phyloP scores from a whole-genome alignment of 345 rosid genomes.

The Linum trigynum region DNA sequence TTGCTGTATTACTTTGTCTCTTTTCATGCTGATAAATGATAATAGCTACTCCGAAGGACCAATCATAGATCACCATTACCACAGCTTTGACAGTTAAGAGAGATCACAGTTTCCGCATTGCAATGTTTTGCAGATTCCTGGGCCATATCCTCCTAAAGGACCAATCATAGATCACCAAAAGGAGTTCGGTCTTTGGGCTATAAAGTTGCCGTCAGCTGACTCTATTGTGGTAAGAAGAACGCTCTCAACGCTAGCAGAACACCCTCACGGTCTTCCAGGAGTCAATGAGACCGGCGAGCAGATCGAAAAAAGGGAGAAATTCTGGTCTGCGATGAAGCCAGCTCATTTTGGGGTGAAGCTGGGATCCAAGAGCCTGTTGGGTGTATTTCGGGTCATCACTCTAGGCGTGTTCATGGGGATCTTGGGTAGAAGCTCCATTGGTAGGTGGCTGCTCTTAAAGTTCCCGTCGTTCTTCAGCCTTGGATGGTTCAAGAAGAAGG shows the following conservation, averaged over 20 bases:
- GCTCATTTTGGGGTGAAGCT: conserved; percentile 75
- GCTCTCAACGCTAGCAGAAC: conserved; percentile 50
- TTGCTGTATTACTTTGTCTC: not conserved
- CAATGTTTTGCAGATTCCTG: conserved; percentile 54
- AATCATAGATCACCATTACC: too few relatives aligned
- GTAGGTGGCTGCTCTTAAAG: conserved; percentile 72
- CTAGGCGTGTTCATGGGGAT: conserved; percentile 58
- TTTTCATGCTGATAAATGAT: too few relatives aligned
- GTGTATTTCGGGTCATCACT: conserved; percentile 30
- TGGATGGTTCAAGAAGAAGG: conserved; percentile 69
- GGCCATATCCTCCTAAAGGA: conserved; percentile 55
- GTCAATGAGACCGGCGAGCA: conserved; percentile 51
- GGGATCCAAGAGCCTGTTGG: conserved; percentile 50
- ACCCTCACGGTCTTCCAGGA: conserved; percentile 66
- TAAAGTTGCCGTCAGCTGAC: conserved; percentile 81
- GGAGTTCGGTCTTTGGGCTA: conserved; percentile 67
- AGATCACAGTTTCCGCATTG: not conserved
- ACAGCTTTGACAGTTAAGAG: too few relatives aligned
- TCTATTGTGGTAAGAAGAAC: conserved; percentile 70
- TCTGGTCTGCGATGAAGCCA: conserved; percentile 66
- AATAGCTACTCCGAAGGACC: too few relatives aligned
- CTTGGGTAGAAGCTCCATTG: conserved; percentile 39
- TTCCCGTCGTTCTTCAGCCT: conserved; percentile 80
- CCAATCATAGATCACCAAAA: conserved; percentile 53
- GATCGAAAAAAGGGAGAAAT: conserved; percentile 43